Conservation (phyloP, 1,284 basidiomycete genomes). For the Cerioporus squamosus region DNA sequence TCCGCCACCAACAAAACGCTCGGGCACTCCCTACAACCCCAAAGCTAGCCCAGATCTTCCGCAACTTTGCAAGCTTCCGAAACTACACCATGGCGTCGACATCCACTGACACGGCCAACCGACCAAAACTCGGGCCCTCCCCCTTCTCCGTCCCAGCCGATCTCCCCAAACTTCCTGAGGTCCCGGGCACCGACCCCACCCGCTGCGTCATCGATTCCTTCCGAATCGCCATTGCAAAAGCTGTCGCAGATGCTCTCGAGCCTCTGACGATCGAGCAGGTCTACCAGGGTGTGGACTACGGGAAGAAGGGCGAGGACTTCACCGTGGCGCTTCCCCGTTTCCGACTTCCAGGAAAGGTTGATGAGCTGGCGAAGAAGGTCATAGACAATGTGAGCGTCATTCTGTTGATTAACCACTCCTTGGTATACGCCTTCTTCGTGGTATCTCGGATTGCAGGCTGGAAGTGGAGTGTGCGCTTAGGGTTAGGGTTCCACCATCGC, state of each 20-base stretch:
- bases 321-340: slow-evolving; percentile 93
- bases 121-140: slow-evolving; percentile 19
- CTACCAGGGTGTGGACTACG: slow-evolving; percentile 86
- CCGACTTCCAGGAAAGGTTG: slow-evolving; percentile 83
- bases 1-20: not conserved
- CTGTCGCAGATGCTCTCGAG: slow-evolving; percentile 73
- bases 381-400: slow-evolving; percentile 59
- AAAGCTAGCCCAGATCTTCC: not conserved
- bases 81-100: slow-evolving; percentile 18
- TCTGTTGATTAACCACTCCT: not conserved
- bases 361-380: slow-evolving; percentile 79
- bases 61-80: not conserved
- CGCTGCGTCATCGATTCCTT: slow-evolving; percentile 84
- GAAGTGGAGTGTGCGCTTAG: not conserved
- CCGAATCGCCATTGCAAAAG: slow-evolving; percentile 82
- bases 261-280: slow-evolving; percentile 74
- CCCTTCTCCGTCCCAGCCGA: slow-evolving; percentile 30
- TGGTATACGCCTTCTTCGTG: not conserved
- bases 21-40: not conserved
- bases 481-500: slow-evolving; percentile 12
- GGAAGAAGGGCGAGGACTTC: slow-evolving; percentile 93
- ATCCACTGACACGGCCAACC: slow-evolving; percentile 12
- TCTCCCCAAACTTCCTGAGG: slow-evolving; percentile 47
- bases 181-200: slow-evolving; percentile 74
- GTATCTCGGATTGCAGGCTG: no score